Evolutionary conservation across 2,329 filamentous ascomycete species (phyloP), one percentile per base, ranked within the genome.

Genomic region (Exophiala aquamarina): DNA sequence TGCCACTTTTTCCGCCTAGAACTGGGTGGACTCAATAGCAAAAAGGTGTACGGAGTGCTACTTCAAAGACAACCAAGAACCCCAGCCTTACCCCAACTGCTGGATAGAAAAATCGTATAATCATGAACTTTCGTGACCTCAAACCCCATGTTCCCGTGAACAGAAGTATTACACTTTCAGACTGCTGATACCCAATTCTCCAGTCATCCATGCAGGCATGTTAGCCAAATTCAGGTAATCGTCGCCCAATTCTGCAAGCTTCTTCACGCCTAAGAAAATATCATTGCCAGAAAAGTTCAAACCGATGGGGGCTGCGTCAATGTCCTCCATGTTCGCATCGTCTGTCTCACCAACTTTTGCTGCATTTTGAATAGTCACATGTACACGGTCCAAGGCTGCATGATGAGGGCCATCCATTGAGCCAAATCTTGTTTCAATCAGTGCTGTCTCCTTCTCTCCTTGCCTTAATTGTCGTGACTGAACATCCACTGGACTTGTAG

Each of bases 141-240:
- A 26, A 26, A 26, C 23, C 6, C 23, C 6, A 26, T 26, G n/a
- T 26, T 11, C 23, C 11, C 23, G 6, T 26, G 23, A 6, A 26
- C 6, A 6, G 6, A 26, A 11, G 11, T 34, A 6, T 47, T 37
- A 48, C 3, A 94, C 81, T 20, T 81, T 77, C 1, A 87, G 86
- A 29, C 83, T 75, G 43, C 87, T 93, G 4, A 93, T 82, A 1
- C 84, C 86, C 35, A 89, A 86, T 61, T 95, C 89, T 2, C 89
- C 90, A 1, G 89, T 93, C 84, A 95, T 85, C 89, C 89, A 95
- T 0, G 86, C 86, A 0, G 90, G 89, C 86, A 94, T 91, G 44
- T 74, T 79, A 59, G 83, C 78, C 1, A 88, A 85, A 62, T 94
- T 82, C 19, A 95, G 72, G 3, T 71, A 56, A 13, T 33, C 20